These are phyloP conservation scores for Plasmopara halstedii DNA, from an alignment of 352 stramenopile species.

Conservation along the genomic window DNA sequence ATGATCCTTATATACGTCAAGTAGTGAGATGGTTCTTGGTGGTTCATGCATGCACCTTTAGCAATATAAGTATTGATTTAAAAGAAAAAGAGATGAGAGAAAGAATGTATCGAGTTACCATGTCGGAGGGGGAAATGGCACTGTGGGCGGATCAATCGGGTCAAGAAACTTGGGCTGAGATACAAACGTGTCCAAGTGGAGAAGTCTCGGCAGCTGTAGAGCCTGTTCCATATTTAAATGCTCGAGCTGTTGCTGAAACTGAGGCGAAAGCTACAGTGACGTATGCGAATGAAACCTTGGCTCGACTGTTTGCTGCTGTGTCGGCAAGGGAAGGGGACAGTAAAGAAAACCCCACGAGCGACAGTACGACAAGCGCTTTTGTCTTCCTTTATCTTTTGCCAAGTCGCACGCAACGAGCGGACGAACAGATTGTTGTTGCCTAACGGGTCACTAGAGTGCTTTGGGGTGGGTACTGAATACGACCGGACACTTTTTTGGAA, in stretches of 20 bases:
- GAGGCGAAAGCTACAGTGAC: constrained; percentile 10
- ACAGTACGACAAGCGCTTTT: constrained; percentile 5
- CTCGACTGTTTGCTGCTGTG: background rate
- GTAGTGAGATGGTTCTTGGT: constrained; percentile 45
- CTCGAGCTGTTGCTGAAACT: background rate
- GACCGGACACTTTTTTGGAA: constrained; percentile 11
- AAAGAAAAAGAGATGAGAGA: background rate
- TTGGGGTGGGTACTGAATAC: constrained; percentile 7
- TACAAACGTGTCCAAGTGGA: constrained; percentile 43
- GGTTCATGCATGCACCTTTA: constrained; percentile 43
- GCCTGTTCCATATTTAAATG: constrained; percentile 42
- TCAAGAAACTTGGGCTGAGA: constrained; percentile 57
- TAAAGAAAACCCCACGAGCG: constrained; percentile 1
- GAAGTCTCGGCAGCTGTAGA: constrained; percentile 56
- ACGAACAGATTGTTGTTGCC: constrained; percentile 10
- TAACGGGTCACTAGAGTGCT: constrained; percentile 1
- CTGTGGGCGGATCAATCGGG: constrained; percentile 52
- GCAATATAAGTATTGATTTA: constrained; percentile 4
- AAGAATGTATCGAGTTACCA: constrained; percentile 43
- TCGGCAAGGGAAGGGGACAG: constrained; percentile 5
- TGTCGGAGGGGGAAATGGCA: constrained; percentile 51
- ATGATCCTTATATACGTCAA: constrained; percentile 81
- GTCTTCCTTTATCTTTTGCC: constrained; percentile 2
- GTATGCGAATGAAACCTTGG: constrained; percentile 5
- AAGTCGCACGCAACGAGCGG: constrained; percentile 16